Conservation (phyloP, 2,329 filamentous ascomycete species). For the Aspergillus unguis region DNA sequence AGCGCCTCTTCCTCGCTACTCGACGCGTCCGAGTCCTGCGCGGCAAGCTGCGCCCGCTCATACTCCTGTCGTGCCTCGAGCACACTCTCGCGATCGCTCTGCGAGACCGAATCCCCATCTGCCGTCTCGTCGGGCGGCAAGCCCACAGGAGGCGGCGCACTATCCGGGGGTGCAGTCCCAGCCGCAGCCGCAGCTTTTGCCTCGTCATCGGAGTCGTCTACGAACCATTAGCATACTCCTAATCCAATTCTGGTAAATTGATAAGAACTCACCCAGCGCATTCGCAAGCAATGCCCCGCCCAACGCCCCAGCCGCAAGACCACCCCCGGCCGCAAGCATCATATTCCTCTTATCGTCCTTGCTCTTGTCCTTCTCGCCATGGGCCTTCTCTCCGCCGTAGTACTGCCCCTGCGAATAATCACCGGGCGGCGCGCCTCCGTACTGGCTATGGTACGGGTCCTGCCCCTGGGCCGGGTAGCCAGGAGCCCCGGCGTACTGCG, state of each 20-base stretch:
- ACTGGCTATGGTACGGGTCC: too few relatives aligned
- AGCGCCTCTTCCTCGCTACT: slow-evolving; percentile 7
- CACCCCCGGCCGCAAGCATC: slow-evolving; percentile 1
- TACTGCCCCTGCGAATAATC: background rate
- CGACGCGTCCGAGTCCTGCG: slow-evolving; percentile 7
- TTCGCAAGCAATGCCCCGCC: slow-evolving; percentile 1
- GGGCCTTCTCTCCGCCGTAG: background rate
- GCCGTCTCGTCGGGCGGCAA: slow-evolving; percentile 4
- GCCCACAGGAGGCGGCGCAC: slow-evolving; percentile 1
- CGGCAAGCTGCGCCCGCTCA: background rate
- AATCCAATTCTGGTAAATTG: background rate
- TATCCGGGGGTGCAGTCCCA: background rate
- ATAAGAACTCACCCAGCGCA: background rate
- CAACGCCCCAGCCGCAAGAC: slow-evolving; percentile 2
- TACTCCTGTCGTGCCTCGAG: slow-evolving; percentile 8
- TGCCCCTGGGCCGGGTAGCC: background rate
- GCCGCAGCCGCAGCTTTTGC: background rate
- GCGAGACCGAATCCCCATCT: slow-evolving; percentile 1
- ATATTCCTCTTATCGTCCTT: slow-evolving; percentile 5
- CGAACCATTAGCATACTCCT: background rate
- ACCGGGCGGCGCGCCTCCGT: too few relatives aligned
- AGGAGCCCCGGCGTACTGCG: background rate
- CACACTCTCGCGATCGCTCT: slow-evolving; percentile 5
- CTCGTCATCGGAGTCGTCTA: slow-evolving; percentile 2
- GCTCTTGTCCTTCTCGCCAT: background rate